A percentile compares a stretch with the other conserved stretches of the same genome.
phyloP scores from a whole-genome alignment of 108 stramenopile species.

The Nitzschia sp. region DNA sequence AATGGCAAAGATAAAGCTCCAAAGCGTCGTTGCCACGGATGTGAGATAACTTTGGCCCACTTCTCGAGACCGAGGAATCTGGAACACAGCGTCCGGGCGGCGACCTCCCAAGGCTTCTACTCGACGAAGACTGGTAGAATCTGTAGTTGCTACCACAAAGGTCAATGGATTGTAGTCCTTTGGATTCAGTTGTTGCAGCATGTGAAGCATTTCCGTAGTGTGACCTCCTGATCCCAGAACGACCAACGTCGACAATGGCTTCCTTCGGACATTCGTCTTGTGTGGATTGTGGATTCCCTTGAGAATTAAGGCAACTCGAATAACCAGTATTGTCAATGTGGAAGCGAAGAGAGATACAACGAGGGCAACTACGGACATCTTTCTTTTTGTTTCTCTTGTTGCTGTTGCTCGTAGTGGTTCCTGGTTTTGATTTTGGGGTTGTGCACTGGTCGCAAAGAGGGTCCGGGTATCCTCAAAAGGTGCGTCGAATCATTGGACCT shows the following conservation, averaged over 20 bases:
- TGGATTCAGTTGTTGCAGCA: constrained; percentile 55
- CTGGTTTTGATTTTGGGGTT: too few species aligned
- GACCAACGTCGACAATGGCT: constrained; percentile 59
- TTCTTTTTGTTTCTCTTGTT: too few species aligned
- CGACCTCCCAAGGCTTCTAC: constrained; percentile 33
- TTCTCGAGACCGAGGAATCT: constrained; percentile 66
- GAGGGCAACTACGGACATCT: too few species aligned
- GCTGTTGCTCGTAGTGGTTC: too few species aligned
- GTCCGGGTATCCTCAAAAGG: too few species aligned
- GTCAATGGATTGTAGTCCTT: constrained; percentile 55
- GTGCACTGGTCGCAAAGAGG: too few species aligned
- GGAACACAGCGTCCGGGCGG: constrained; percentile 9
- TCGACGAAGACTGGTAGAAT: constrained; percentile 60
- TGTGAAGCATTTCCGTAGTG: constrained; percentile 84
- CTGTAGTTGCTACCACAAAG: constrained; percentile 66
- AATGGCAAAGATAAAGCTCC: constrained; percentile 48
- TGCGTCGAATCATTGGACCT: too few species aligned
- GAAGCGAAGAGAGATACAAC: too few species aligned
- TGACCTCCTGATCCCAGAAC: constrained; percentile 88
- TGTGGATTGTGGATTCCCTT: too few species aligned
- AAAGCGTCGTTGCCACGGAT: constrained; percentile 43
- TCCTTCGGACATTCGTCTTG: neutral
- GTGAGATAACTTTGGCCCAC: constrained; percentile 64
- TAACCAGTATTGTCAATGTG: too few species aligned
- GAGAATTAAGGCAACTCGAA: too few species aligned